These are phyloP conservation scores for Pelargonium citronellum DNA, from an alignment of 441 rosid genomes.

Conservation along the genomic window DNA sequence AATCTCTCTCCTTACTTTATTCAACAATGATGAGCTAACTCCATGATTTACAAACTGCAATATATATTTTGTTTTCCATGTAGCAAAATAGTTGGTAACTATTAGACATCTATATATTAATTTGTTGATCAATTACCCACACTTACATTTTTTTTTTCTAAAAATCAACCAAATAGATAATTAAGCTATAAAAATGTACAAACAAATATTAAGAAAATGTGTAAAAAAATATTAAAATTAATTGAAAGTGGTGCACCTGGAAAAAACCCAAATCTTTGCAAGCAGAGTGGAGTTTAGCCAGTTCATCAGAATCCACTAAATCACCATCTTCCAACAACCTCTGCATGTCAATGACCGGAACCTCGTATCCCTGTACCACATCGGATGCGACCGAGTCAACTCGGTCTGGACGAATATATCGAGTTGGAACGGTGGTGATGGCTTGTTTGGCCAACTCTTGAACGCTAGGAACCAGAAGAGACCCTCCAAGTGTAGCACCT, in stretches of 20 bases:
- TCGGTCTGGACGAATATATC: conserved; percentile 32
- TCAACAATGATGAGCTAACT: too few relatives aligned
- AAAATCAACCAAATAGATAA: too few relatives aligned
- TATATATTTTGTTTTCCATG: too few relatives aligned
- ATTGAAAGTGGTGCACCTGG: too few relatives aligned
- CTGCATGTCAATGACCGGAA: conserved; percentile 37
- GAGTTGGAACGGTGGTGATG: conserved; percentile 26
- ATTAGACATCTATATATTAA: too few relatives aligned
- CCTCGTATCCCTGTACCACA: conserved; percentile 7
- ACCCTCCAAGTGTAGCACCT: conserved; percentile 27
- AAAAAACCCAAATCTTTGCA: conserved; percentile 44
- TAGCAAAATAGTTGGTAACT: too few relatives aligned
- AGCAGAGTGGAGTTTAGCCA: conserved; percentile 39
- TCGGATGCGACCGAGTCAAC: conserved; percentile 13
- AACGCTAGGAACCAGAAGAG: conserved; percentile 37
- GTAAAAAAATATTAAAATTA: too few relatives aligned
- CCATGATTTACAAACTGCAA: conserved; percentile 29
- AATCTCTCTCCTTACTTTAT: conserved; percentile 13
- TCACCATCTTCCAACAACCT: conserved; percentile 23
- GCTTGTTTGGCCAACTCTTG: conserved; percentile 33
- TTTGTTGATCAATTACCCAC: too few relatives aligned
- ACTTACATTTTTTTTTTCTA: too few relatives aligned
- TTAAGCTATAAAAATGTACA: too few relatives aligned
- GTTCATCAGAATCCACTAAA: conserved; percentile 27
- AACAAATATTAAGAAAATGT: too few relatives aligned